A percentile compares a stretch with the other conserved stretches of the same genome.
phyloP scores from a whole-genome alignment of 768 basidiomycete species.

The Amanita molliuscula region DNA sequence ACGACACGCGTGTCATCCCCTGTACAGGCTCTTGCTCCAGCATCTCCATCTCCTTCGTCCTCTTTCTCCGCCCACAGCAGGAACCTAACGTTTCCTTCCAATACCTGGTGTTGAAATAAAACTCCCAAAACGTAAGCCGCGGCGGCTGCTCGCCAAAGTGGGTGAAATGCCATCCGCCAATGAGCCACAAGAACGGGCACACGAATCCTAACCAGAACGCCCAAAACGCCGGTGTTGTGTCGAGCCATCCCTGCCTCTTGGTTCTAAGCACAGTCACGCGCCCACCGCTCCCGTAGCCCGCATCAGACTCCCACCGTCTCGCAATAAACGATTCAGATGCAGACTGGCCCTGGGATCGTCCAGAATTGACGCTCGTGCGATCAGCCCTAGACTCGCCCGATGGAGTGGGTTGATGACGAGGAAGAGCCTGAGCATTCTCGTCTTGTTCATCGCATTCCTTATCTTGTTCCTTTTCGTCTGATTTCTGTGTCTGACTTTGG shows the following conservation, averaged over 20 bases:
- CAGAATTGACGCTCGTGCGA: slow-evolving; percentile 5
- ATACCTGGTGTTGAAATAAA: slow-evolving; percentile 28
- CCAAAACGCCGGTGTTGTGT: slow-evolving; percentile 37
- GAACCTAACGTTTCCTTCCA: slow-evolving; percentile 27
- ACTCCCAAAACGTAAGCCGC: slow-evolving; percentile 33
- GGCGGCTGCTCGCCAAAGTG: slow-evolving; percentile 36
- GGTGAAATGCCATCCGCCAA: slow-evolving; percentile 65
- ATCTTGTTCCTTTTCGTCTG: slow-evolving; percentile 2
- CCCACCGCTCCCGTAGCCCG: slow-evolving; percentile 21
- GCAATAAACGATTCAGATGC: slow-evolving; percentile 42
- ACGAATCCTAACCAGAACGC: slow-evolving; percentile 73
- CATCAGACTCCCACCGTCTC: slow-evolving; percentile 39
- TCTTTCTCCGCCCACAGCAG: slow-evolving; percentile 16
- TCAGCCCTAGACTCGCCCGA: slow-evolving; percentile 4
- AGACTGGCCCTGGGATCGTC: slow-evolving; percentile 13
- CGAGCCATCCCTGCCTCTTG: slow-evolving; percentile 17
- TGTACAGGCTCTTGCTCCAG: slow-evolving; percentile 8
- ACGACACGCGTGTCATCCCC: slow-evolving; percentile 12
- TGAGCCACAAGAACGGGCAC: slow-evolving; percentile 65
- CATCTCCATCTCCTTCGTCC: slow-evolving; percentile 9
- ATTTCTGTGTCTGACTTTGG: not conserved
- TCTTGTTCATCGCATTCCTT: not conserved
- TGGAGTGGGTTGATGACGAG: not conserved
- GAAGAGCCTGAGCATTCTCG: not conserved
- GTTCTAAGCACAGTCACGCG: slow-evolving; percentile 9